Conservation (phyloP, 2,329 filamentous ascomycete species). For the Coleophoma crateriformis region DNA sequence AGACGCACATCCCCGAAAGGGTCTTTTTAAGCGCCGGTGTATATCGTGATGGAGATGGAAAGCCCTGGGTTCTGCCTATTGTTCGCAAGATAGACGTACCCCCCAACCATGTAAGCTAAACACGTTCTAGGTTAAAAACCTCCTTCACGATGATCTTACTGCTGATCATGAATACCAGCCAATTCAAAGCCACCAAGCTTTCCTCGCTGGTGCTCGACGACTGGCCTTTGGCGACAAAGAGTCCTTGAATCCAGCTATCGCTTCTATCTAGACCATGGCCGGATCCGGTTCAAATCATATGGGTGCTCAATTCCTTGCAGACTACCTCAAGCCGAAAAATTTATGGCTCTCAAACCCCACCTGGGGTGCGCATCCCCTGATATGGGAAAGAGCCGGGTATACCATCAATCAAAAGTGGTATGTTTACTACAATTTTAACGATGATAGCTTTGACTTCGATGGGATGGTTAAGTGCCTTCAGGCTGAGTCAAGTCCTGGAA, state of each 20-base stretch:
- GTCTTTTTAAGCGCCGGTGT: conserved; percentile 32
- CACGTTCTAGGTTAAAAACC: not conserved
- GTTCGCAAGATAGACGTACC: conserved; percentile 19
- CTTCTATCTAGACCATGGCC: conserved; percentile 30
- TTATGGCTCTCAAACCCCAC: conserved; percentile 33
- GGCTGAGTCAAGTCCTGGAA: conserved; percentile 14
- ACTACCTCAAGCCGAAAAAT: conserved; percentile 12
- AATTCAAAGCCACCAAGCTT: conserved; percentile 26
- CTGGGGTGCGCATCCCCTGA: conserved; percentile 32
- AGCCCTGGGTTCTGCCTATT: conserved; percentile 32
- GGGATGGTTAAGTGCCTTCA: conserved; percentile 20
- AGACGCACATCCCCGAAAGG: conserved; percentile 24
- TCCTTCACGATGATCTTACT: not conserved
- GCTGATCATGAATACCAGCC: conserved; percentile 28
- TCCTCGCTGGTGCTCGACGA: conserved; percentile 22
- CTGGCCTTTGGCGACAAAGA: not conserved
- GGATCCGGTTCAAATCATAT: conserved; percentile 33
- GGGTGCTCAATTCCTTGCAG: conserved; percentile 22
- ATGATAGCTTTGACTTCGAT: conserved; percentile 24
- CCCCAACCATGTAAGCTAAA: too few relatives aligned
- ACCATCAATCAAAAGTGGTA: conserved; percentile 18
- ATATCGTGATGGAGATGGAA: conserved; percentile 30
- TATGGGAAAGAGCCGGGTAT: conserved; percentile 27
- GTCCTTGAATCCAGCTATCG: conserved; percentile 14
- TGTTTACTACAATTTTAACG: conserved; percentile 27